A percentile compares a stretch with the other conserved stretches of the same genome.
phyloP scores from a whole-genome alignment of 2,329 filamentous ascomycete genomes.

The Claviceps citrina region DNA sequence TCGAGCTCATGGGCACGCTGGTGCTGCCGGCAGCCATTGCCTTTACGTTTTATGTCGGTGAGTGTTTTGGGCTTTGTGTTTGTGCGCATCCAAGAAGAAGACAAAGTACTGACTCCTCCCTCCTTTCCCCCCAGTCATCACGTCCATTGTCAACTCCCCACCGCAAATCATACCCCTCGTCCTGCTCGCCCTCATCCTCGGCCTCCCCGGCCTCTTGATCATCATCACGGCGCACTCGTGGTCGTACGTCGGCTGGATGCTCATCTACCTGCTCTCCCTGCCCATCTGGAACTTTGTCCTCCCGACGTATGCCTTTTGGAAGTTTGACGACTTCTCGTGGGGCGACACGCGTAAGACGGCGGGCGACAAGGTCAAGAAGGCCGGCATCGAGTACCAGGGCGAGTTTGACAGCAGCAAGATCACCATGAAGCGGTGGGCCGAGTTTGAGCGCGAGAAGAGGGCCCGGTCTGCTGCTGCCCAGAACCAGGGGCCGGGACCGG shows the following conservation, averaged over 20 bases:
- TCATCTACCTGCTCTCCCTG: constrained; percentile 83
- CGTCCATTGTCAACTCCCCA: constrained; percentile 62
- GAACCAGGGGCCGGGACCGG: too few species aligned
- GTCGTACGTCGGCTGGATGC: constrained; percentile 91
- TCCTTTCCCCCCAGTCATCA: constrained; percentile 43
- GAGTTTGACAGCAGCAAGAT: constrained; percentile 98
- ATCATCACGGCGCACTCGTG: constrained; percentile 84
- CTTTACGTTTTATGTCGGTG: constrained; percentile 93
- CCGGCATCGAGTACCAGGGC: constrained; percentile 72
- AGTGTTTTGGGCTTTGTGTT: not conserved
- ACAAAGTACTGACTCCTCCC: not conserved
- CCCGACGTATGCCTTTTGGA: constrained; percentile 92
- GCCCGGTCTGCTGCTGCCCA: constrained; percentile 27
- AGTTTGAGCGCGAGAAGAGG: constrained; percentile 65
- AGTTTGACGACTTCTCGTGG: constrained; percentile 99
- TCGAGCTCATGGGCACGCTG: constrained; percentile 86
- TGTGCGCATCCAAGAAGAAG: not conserved
- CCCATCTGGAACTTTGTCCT: constrained; percentile 97
- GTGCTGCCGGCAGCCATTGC: constrained; percentile 91
- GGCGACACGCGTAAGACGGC: constrained; percentile 93
- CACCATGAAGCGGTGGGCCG: constrained; percentile 96
- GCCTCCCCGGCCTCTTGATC: constrained; percentile 82
- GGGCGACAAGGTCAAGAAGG: constrained; percentile 78
- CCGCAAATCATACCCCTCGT: constrained; percentile 83
- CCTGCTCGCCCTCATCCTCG: constrained; percentile 76